A percentile compares a stretch with the other conserved stretches of the same genome.
Conservation (phyloP, 768 basidiomycete species). For the Suillus tomentosus region DNA sequence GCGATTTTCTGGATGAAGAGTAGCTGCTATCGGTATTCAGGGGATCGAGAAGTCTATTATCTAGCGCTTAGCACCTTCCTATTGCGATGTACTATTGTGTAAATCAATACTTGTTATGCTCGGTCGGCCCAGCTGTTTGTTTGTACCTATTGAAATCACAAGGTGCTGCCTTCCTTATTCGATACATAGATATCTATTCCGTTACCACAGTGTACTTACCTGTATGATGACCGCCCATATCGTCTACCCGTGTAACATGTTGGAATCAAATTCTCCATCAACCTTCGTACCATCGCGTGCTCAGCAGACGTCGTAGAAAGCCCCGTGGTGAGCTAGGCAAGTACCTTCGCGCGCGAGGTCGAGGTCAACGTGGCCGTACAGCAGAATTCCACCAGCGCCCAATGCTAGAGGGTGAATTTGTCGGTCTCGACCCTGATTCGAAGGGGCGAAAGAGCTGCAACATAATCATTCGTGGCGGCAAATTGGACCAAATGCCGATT, state of each 20-base stretch:
- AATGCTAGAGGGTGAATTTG: constrained; percentile 50
- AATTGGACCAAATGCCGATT: constrained; percentile 70
- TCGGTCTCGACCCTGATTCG: constrained; percentile 36
- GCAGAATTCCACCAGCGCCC: constrained; percentile 67
- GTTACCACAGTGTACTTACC: neutral
- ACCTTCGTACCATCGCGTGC: constrained; percentile 22
- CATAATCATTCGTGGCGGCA: constrained; percentile 58
- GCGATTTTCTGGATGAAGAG: neutral
- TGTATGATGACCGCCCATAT: neutral
- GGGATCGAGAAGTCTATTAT: neutral
- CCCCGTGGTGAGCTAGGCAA: constrained; percentile 74
- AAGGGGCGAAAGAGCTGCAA: constrained; percentile 49
- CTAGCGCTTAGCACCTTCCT: neutral
- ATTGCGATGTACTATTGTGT: neutral
- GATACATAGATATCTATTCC: neutral
- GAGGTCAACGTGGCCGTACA: constrained; percentile 64
- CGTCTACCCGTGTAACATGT: neutral
- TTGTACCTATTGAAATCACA: neutral
- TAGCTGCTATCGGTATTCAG: neutral
- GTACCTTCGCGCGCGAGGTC: constrained; percentile 70
- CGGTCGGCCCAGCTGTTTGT: neutral
- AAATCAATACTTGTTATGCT: neutral
- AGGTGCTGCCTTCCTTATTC: constrained; percentile 6
- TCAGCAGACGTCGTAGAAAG: constrained; percentile 51
- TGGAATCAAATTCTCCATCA: neutral